Evolutionary conservation across 768 basidiomycete species (phyloP).

Genomic region (Leccinum arenicola): DNA sequence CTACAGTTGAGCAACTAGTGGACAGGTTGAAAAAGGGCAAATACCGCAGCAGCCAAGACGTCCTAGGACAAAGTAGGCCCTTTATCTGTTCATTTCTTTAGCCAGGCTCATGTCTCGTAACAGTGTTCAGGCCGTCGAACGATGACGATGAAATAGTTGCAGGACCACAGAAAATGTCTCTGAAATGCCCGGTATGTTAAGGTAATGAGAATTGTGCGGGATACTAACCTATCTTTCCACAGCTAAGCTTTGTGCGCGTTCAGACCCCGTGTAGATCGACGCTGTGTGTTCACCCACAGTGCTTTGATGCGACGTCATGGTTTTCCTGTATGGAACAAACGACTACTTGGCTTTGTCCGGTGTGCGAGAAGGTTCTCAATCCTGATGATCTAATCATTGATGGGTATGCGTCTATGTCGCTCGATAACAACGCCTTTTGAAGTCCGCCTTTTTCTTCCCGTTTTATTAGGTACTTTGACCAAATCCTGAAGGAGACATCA

Average conservation of each 20-base stretch:
- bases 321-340: conserved; percentile 94
- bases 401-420: conserved; percentile 53
- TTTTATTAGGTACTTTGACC: conserved; percentile 73
- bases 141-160: conserved; percentile 93
- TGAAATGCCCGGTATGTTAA: conserved; percentile 86
- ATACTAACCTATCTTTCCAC: conserved; percentile 7
- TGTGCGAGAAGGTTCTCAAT: conserved; percentile 79
- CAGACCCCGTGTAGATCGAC: conserved; percentile 80
- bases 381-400: conserved; percentile 86
- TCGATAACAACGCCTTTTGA: not conserved
- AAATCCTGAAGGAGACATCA: conserved; percentile 73
- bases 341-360: conserved; percentile 93
- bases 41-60: conserved; percentile 58
- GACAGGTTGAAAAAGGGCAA: conserved; percentile 67
- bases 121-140: conserved; percentile 56
- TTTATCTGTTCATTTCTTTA: not conserved
- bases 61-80: conserved; percentile 64
- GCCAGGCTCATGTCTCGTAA: conserved; percentile 2
- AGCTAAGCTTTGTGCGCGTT: conserved; percentile 88
- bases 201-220: not conserved
- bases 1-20: conserved; percentile 66
- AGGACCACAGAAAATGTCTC: conserved; percentile 83
- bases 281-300: conserved; percentile 87
- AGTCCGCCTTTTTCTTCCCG: not conserved
- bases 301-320: conserved; percentile 95